Conservation (phyloP, 192 early-diverging fungal species). For the Mortierella alpina region DNA sequence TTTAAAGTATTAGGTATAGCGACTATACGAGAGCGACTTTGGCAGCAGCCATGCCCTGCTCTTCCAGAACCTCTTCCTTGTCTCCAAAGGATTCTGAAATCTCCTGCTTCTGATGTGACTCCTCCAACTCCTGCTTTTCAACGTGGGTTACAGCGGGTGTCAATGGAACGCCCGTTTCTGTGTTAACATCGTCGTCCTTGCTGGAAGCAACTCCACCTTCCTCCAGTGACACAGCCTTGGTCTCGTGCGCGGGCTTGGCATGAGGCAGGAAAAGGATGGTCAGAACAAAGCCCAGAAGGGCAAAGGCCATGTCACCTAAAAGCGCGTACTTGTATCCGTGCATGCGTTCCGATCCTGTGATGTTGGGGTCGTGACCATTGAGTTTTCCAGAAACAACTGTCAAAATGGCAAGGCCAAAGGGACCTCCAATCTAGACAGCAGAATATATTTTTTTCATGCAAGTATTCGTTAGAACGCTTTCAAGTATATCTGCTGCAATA, state of each 20-base stretch:
- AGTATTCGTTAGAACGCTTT: too few relatives aligned
- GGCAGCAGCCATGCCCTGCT: not conserved
- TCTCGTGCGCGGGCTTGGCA: constrained; percentile 11
- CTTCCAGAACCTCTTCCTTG: not conserved
- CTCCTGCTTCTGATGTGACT: not conserved
- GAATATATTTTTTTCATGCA: not conserved
- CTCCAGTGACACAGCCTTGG: constrained; percentile 3
- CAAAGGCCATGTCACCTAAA: constrained; percentile 25
- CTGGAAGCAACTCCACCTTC: constrained; percentile 26
- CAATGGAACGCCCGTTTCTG: not conserved
- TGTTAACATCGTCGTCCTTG: not conserved
- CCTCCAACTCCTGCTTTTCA: constrained; percentile 4
- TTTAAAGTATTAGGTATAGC: too few relatives aligned
- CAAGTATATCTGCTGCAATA: too few relatives aligned
- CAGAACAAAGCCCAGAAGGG: constrained; percentile 16
- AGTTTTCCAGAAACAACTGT: constrained; percentile 53
- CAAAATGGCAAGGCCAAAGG: constrained; percentile 52
- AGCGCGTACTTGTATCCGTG: constrained; percentile 44
- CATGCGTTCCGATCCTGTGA: constrained; percentile 22
- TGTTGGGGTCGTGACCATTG: constrained; percentile 16
- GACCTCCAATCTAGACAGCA: constrained; percentile 38
- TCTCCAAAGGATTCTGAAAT: not conserved
- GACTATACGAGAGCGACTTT: constrained; percentile 6
- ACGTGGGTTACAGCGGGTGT: too few relatives aligned
- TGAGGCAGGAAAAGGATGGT: constrained; percentile 42